These are phyloP conservation scores for Syzygium aqueum DNA, from an alignment of 345 rosid species.

Conservation along the genomic window DNA sequence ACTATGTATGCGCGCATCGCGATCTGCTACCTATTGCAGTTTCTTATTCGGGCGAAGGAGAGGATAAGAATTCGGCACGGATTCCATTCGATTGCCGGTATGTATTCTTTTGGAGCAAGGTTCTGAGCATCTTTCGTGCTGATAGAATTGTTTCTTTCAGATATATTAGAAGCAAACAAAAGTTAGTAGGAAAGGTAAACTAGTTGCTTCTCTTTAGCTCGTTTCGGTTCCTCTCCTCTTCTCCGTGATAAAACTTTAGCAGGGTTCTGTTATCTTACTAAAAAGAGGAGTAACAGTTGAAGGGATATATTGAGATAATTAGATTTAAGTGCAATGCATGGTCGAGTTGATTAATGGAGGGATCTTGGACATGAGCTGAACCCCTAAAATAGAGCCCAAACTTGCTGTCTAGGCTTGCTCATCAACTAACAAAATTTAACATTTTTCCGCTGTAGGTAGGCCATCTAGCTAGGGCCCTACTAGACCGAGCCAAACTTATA, in stretches of 20 bases:
- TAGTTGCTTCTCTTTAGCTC: neutral
- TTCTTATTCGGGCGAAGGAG: neutral
- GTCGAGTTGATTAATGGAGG: neutral
- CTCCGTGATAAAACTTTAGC: neutral
- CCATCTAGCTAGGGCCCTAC: neutral
- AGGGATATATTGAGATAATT: neutral
- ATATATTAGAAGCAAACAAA: neutral
- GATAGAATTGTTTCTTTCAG: neutral
- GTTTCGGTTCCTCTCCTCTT: neutral
- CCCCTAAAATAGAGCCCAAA: neutral
- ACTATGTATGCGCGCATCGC: neutral
- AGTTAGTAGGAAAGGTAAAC: neutral
- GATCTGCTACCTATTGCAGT: neutral
- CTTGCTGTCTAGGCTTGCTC: neutral
- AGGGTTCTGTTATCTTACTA: neutral
- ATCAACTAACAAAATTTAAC: neutral
- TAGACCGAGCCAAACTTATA: neutral
- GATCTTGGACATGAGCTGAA: neutral
- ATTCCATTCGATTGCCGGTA: neutral
- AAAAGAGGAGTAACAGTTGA: neutral
- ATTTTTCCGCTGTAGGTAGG: neutral
- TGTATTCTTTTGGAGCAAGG: neutral
- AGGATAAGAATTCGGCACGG: neutral
- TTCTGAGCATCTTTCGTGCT: neutral
- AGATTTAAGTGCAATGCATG: neutral